Base-by-base conservation (phyloP, 495 filamentous ascomycete genomes). In the Ascodesmis nigricans region DNA sequence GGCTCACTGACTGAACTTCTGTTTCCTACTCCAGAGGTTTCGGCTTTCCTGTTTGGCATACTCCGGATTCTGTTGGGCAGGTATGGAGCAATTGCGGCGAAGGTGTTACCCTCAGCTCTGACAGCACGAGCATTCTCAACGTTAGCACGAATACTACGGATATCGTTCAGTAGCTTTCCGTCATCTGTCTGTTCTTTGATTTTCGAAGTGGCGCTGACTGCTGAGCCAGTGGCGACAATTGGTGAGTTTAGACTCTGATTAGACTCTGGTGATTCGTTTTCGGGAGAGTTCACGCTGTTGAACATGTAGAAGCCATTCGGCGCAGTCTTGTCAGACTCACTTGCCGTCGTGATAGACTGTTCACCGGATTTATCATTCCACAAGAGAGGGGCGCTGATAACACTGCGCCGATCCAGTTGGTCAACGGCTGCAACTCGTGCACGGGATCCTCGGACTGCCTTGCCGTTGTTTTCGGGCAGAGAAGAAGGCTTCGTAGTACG, bases 101-200 rank as follows among this genome's bases (percentile, higher is more conserved):
- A 36, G 19, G 32, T 43, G n/a, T 38, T 43, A n/a, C 41, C 40
- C 9, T 27, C 29, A 7, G 29, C 25, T 33, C 39, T 50, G 10
- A 28, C 25, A 6, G 29, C 25, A 29, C 39, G 45, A 6, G 29
- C 34, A n/a, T 33, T 33, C 35, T 41, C 34, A 14, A 48, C 35
- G 25, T 36, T 43, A 13, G 43, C 48, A 21, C 48, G 33, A 23
- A 52, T 36, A 14, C 44, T 52, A n/a, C 44, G 40, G 38, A 52
- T 52, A 17, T 52, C 49, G 17, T 44, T 52, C n/a, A 52, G 40
- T 25, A 52, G 21, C 31, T 40, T 41, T 7, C 48, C 41, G 24
- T 51, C 43, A 27, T 31, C 40, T 13, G 32, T 42, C 29, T 27
- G 42, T 21, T 50, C 46, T 6, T 17, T 41, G 8, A 29, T 48